phyloP scores from a whole-genome alignment of 108 stramenopile genomes.

The Fistulifera solaris region DNA sequence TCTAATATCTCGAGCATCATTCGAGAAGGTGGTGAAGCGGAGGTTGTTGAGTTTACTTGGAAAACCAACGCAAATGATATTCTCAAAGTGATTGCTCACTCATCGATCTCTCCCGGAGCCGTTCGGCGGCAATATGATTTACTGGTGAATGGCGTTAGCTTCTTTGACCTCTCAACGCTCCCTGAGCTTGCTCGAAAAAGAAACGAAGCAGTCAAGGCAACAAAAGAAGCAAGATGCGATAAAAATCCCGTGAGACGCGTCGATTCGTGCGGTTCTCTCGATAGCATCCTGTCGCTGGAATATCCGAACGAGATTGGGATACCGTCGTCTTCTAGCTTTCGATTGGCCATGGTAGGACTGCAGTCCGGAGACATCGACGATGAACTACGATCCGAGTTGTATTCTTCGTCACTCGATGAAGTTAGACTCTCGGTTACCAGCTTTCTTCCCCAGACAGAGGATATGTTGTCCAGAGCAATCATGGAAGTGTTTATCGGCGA shows the following conservation, averaged over 20 bases:
- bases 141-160: constrained; percentile 47
- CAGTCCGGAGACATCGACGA: constrained; percentile 15
- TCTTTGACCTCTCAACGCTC: constrained; percentile 42
- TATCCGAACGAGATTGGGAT: neutral
- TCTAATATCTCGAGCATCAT: constrained; percentile 11
- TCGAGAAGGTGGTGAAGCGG: neutral
- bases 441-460: constrained; percentile 23
- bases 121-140: constrained; percentile 48
- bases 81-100: constrained; percentile 19
- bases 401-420: constrained; percentile 20
- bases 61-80: constrained; percentile 14
- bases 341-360: constrained; percentile 13
- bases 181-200: constrained; percentile 36
- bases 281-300: neutral
- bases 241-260: neutral
- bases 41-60: constrained; percentile 23
- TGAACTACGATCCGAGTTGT: constrained; percentile 19
- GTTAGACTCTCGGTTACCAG: constrained; percentile 13
- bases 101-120: constrained; percentile 13
- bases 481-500: constrained; percentile 30
- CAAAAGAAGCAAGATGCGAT: constrained; percentile 2
- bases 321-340: neutral
- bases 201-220: neutral
- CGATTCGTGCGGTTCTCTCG: neutral
- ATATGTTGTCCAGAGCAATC: constrained; percentile 32